Evolutionary conservation across 169 alveolate species (phyloP), one percentile per base, ranked within the genome.

Genomic region (Eimeria acervulina): DNA sequence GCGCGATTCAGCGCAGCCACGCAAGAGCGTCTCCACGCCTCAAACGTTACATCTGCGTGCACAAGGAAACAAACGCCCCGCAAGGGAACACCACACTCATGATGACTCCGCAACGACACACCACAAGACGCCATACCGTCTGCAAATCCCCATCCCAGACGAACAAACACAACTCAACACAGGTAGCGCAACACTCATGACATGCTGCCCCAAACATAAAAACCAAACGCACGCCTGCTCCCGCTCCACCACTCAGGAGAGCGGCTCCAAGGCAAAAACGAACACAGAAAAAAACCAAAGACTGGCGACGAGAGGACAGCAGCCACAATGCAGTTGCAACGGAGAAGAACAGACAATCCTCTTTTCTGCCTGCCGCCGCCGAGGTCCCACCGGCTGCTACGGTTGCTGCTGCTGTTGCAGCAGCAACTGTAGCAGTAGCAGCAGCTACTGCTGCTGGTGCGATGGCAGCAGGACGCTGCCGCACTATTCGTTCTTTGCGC

Each of bases 1-100:
- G 91, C 91, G 36, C 91, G 52, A 33, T 83, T 83, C 91, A 83
- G 52, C 52, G 91, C 91, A 47, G 91, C 91, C 52, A 83, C 91
- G 91, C 91, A 83, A 44, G 91, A 83, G 33, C 91, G 47, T 0
- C 91, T 44, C 91, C 91, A 83, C 36, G 91, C 91, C 52, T 83
- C 91, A 19, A 83, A 83, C 8, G 36, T 83, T 15, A 83, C 91
- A 51, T 83, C 91, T 83, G 91, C 61, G 23, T 31, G 38, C 40
- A 26, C 68, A 4, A 51, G 59, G 15, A 17, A 51, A 51, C 59
- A 17, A 51, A 1, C 59, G 23, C 83, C 17, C 83, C n/a, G 10
- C 42, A 66, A 66, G 19, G 8, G 7, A 40, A 10, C 40, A 66
- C 6, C n/a, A 15, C 40, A 12, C 42, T 66, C 42, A n/a, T 21